Conservation (phyloP, 75 land plant genomes). For the Adiantum capillusveneris region DNA sequence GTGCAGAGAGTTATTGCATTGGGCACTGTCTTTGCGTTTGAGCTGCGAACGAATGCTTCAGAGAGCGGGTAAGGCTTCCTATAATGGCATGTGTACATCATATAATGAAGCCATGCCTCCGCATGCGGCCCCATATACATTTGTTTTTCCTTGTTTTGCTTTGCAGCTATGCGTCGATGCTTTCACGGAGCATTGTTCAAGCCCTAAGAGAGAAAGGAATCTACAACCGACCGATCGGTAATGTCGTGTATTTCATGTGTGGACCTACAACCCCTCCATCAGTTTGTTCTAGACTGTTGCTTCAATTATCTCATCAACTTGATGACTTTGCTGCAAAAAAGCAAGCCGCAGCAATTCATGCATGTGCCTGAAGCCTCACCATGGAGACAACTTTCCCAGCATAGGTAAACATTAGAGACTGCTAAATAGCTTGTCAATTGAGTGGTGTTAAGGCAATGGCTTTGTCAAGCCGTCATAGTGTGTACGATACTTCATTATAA, state of each 20-base stretch:
- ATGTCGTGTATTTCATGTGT: conserved; percentile 93
- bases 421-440: no score
- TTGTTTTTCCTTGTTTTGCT: no score
- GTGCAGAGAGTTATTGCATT: conserved; percentile 68
- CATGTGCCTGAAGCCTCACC: background rate
- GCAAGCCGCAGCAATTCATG: background rate
- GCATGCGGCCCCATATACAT: no score
- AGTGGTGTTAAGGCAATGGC: no score
- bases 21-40: conserved; percentile 83
- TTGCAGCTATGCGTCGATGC: conserved; percentile 79
- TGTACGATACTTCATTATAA: no score
- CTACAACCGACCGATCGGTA: conserved; percentile 84
- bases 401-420: no score
- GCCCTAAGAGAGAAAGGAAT: conserved; percentile 70
- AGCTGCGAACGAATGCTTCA: conserved; percentile 48
- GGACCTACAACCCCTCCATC: conserved; percentile 73
- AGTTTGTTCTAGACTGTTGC: conserved; percentile 42
- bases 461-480: no score
- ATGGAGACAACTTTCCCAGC: no score
- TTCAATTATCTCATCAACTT: conserved; percentile 34
- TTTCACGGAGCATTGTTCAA: conserved; percentile 51
- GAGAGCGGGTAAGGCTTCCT: conserved; percentile 50
- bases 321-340: conserved; percentile 16
- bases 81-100: background rate
- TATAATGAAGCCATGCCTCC: background rate